phyloP scores from a whole-genome alignment of 2,329 filamentous ascomycete species.

The Pseudomassariella vexata region DNA sequence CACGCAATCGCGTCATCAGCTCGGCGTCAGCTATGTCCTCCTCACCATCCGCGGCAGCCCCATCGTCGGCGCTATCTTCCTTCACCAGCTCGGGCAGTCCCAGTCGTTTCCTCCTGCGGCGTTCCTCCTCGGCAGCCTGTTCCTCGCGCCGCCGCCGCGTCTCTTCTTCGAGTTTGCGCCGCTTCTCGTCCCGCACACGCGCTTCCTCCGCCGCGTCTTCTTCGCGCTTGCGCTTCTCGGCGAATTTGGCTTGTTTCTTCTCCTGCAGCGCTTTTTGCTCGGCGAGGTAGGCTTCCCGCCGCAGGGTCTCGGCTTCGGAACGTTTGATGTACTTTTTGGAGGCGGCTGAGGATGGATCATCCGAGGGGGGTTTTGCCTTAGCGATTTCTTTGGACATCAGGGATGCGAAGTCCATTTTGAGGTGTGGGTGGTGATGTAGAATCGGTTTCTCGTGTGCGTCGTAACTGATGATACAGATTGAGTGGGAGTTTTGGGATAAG shows the following conservation, averaged over 20 bases:
- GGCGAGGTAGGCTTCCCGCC: slow-evolving; percentile 71
- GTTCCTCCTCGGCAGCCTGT: slow-evolving; percentile 68
- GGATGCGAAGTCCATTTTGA: slow-evolving; percentile 89
- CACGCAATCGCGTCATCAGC: slow-evolving; percentile 61
- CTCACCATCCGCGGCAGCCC: slow-evolving; percentile 29
- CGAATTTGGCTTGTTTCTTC: slow-evolving; percentile 62
- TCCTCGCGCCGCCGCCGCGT: slow-evolving; percentile 64
- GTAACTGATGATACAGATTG: too few species aligned
- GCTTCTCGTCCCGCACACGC: slow-evolving; percentile 73
- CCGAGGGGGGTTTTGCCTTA: slow-evolving; percentile 57
- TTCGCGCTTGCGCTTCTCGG: slow-evolving; percentile 81
- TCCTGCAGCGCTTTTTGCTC: slow-evolving; percentile 72
- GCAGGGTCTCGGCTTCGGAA: slow-evolving; percentile 77
- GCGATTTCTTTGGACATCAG: slow-evolving; percentile 91
- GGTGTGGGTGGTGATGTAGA: too few species aligned
- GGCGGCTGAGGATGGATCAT: slow-evolving; percentile 17
- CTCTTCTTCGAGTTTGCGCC: slow-evolving; percentile 73
- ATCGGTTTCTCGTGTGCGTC: too few species aligned
- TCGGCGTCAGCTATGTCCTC: slow-evolving; percentile 69
- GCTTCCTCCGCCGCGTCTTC: slow-evolving; percentile 73
- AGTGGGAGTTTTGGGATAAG: too few species aligned
- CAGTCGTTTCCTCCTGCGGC: slow-evolving; percentile 65
- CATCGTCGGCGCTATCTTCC: slow-evolving; percentile 31
- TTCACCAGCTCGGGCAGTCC: slow-evolving; percentile 69
- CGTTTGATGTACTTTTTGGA: slow-evolving; percentile 78